Conservation (phyloP, 2,329 filamentous ascomycete genomes). For the Fusarium anguioides region DNA sequence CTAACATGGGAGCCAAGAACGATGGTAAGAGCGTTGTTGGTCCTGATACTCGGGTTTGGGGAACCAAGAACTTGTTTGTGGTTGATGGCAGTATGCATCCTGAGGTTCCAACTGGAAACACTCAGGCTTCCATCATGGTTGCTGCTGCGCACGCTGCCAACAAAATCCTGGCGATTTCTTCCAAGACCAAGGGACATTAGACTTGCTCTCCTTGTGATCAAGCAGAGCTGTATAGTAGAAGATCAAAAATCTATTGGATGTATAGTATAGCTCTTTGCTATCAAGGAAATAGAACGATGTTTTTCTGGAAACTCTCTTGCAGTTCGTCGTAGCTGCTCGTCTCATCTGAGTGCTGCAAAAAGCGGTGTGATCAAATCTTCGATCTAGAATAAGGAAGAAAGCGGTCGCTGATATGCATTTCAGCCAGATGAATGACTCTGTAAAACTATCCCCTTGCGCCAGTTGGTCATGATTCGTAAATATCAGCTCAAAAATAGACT, state of each 20-base stretch:
- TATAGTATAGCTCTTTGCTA: background rate
- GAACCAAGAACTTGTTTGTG: constrained; percentile 47
- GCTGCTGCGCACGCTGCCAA: constrained; percentile 42
- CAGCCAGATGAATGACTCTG: background rate
- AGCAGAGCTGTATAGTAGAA: background rate
- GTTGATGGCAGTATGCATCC: constrained; percentile 49
- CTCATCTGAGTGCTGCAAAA: background rate
- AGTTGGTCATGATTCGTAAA: constrained; percentile 28
- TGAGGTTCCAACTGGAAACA: constrained; percentile 46
- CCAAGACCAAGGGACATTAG: background rate
- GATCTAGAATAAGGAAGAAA: background rate
- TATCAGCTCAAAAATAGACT: background rate
- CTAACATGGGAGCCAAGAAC: constrained; percentile 47
- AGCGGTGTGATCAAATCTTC: background rate
- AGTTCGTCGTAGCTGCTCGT: no score
- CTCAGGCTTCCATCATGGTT: constrained; percentile 43
- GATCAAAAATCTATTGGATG: background rate
- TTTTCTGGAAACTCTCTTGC: background rate
- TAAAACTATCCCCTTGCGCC: constrained; percentile 5
- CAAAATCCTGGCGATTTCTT: constrained; percentile 32
- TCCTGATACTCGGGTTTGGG: constrained; percentile 47
- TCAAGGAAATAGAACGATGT: background rate
- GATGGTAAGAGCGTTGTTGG: constrained; percentile 50
- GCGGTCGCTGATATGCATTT: background rate
- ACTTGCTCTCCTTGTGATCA: background rate